Base-by-base conservation (phyloP, 2,329 filamentous ascomycete species). In the Exophiala aquamarina region DNA sequence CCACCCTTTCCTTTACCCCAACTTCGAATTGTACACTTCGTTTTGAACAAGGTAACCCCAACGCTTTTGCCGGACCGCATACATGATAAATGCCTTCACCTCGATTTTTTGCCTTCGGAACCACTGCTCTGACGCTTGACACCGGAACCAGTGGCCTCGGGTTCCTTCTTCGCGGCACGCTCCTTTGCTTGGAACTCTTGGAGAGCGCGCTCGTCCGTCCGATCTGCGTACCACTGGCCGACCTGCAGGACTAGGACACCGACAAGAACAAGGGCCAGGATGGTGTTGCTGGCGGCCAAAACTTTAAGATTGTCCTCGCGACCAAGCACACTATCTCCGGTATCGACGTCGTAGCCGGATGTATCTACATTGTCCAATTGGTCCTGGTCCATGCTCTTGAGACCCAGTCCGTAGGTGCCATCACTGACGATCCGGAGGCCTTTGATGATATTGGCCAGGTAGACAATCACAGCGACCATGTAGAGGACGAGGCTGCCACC, bases 141-240 rank as follows among this genome's bases (percentile, higher is more conserved):
- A 29, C 52, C 53, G 11, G 47, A 26, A 14, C 19, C 33, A 17
- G 50, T 23, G 6, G 40, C 17, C 14, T 11, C 33, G 32, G 55
- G 21, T 26, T 53, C 47, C 41, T 56, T 52, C 45, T 47, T 50
- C 40, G 49, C 46, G 3, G 36, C 43, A 36, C 52, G 44, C 32
- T 49, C 70, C 68, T 76, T 76, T 62, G 71, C 74, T 51, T 70
- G 68, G 46, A 70, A 65, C 54, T 72, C 74, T 67, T 75, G 70
- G 58, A 83, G 79, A 68, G 96, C 91, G 66, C 91, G 86, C 62
- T 78, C 78, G 70, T 97, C 91, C 73, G 94, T 94, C 65, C 88
- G 80, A 78, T 97, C 91, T 19, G 93, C 93, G 72, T 98, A 98
- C 93, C 92, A 97, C 78, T 97, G 89, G 9, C 93, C 93, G 15